Evolutionary conservation across 768 basidiomycete genomes (phyloP), one percentile per base, ranked within the genome.

Genomic region (Tylopilus felleus): DNA sequence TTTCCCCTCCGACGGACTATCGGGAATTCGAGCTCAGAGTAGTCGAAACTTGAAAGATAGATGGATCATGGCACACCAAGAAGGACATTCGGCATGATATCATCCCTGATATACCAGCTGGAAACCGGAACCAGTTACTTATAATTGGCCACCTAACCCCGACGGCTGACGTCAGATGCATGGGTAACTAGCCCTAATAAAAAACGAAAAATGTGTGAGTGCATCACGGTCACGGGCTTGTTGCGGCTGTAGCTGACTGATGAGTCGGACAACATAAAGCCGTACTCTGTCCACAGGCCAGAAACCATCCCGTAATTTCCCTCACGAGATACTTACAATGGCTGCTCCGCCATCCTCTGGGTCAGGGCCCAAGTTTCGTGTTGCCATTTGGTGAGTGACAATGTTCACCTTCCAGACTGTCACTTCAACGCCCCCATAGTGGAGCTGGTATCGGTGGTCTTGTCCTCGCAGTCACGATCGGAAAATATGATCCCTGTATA

Each of bases 381-480:
- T 65, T 16, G 63, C 63, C n/a, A 65, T 65, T 36, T 65, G 64
- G 64, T 65, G 45, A 28, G 60, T 8, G n/a, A 2, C 5, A 8
- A 12, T 29, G 12, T 27, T 17, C 17, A 23, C 2, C 0, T 36
- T 40, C 3, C 1, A 16, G 3, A 17, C 1, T 29, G 5, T n/a
- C 14, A 23, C 25, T 52, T n/a, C n/a, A n/a, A n/a, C n/a, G n/a
- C 2, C 8, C 3, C 22, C 8, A 5, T 13, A 76, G 69, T 52
- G 75, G 70, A 36, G 76, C 70, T n/a, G 77, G 76, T 8, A 72
- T 79, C 35, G 75, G 73, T 16, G 78, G 79, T 5, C 67, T 80
- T 17, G 64, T 72, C 0, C 72, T 81, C 16, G 75, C 78, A 0
- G 67, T 68, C 19, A 66, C 72, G 9, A 67, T 77, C n/a, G 70